Base-by-base conservation (phyloP, 2,329 filamentous ascomycete species). In the Claviceps citrina region DNA sequence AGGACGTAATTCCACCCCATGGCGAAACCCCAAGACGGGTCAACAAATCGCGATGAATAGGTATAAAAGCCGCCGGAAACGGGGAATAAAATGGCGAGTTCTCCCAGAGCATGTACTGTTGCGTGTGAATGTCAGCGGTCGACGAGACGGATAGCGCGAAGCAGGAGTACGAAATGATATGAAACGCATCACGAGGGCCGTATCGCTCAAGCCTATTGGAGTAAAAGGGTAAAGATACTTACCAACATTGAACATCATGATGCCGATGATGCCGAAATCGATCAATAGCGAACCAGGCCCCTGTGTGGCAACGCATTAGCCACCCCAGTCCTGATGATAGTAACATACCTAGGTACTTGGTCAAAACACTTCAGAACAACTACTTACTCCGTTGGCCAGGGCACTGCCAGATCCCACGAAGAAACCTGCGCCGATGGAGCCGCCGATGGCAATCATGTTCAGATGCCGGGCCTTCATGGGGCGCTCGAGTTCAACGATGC, bases 31-130 rank as follows among this genome's bases (percentile, higher is more conserved):
- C 70, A 75, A 3, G 71, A 67, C 24, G 71, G 71, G 48, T 72
- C 71, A 42, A 76, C 70, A 48, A 76, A 76, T 36, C 72, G 70
- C 34, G 65, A 62, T 26, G 67, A 71, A 58, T 73, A 75, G 16
- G 68, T 70, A 51, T 71, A 74, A 62, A 76, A 76, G 43, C 68
- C 69, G 51, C 72, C 72, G 48, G 70, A 71, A 49, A 75, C 65
- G n/a, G 71, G 72, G 45, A 66, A 76, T 55, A 75, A 62, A 47
- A 73, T 66, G 33, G 71, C 67, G 41, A 76, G 56, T 56, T 76
- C 72, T 46, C 71, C 72, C 44, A 76, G 64, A 45, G 71, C 71
- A 49, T 71, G 70, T 44, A 75, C 64, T 56, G 35, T 3, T 3
- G 7, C 2, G 31, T 6, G 34, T 7, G n/a, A 24, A 8, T 4